These are phyloP conservation scores for Mimosa pudica DNA, from an alignment of 306 rosid species.

Conservation along the genomic window DNA sequence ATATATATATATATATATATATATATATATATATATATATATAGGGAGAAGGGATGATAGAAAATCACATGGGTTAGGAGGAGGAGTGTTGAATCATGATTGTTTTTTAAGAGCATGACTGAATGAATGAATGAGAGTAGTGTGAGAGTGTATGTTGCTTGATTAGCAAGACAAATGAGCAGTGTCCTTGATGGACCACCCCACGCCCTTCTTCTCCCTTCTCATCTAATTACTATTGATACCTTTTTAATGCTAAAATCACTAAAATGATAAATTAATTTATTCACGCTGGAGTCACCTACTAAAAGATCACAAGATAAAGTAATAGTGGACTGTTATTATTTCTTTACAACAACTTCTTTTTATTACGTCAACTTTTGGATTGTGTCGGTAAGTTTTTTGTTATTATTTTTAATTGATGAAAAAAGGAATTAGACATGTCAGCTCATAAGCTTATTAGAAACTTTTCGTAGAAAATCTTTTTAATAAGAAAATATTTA, in stretches of 20 bases:
- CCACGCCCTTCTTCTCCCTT: constrained; percentile 50
- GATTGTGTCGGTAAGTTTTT: constrained; percentile 24
- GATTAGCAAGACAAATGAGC: constrained; percentile 82
- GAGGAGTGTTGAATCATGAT: constrained; percentile 79
- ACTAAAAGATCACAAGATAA: not conserved
- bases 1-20: not conserved
- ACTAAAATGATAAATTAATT: constrained; percentile 9
- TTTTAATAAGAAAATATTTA: too few species aligned
- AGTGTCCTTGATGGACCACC: constrained; percentile 89
- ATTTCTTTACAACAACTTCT: constrained; percentile 17
- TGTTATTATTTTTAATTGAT: not conserved
- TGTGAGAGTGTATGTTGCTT: constrained; percentile 66
- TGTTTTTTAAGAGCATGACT: constrained; percentile 72
- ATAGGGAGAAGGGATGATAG: constrained; percentile 48
- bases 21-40: not conserved
- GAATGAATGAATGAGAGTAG: constrained; percentile 16
- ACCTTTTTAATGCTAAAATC: constrained; percentile 8
- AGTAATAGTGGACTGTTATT: constrained; percentile 1
- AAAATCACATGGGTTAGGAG: constrained; percentile 80
- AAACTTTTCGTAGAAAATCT: too few species aligned
- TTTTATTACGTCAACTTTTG: not conserved
- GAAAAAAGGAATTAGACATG: not conserved
- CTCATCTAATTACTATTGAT: constrained; percentile 36
- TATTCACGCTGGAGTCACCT: constrained; percentile 38
- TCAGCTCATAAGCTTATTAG: not conserved